Evolutionary conservation across 2,329 filamentous ascomycete species (phyloP).

Genomic region (Rhytidhysteron rufulum): DNA sequence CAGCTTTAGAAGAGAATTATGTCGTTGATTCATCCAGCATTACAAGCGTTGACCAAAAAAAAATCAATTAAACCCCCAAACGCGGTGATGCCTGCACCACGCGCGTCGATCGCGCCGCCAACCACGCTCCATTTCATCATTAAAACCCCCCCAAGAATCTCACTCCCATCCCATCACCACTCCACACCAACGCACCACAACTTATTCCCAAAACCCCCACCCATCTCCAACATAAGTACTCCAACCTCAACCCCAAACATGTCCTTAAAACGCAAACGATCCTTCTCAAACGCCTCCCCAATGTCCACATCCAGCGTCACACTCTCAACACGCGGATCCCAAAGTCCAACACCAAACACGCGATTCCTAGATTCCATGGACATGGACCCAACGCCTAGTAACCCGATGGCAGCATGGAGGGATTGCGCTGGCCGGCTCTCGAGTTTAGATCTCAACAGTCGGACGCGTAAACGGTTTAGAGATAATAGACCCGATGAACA

Average conservation of each 20-base stretch:
- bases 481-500: constrained; percentile 56
- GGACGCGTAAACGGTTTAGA: constrained; percentile 57
- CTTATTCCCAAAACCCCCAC: neutral
- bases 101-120: constrained; percentile 13
- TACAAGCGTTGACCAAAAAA: too few relatives aligned
- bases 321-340: constrained; percentile 27
- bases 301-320: constrained; percentile 39
- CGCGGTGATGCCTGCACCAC: too few relatives aligned
- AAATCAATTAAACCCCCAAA: too few relatives aligned
- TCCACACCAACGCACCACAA: constrained; percentile 1
- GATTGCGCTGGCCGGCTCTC: constrained; percentile 7
- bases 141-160: neutral
- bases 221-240: constrained; percentile 2
- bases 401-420: constrained; percentile 6
- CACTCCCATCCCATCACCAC: neutral
- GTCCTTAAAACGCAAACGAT: constrained; percentile 58
- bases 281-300: constrained; percentile 41
- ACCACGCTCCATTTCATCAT: constrained; percentile 23
- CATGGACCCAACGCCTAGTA: constrained; percentile 14
- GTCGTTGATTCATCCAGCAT: too few relatives aligned
- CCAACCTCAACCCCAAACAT: constrained; percentile 36
- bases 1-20: too few relatives aligned
- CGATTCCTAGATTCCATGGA: constrained; percentile 22
- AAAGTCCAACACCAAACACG: constrained; percentile 21
- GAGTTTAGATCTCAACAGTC: constrained; percentile 46